Percentiles rank a stretch among this genome's conserved stretches.
Evolutionary conservation across 2,329 filamentous ascomycete species (phyloP).

Genomic region (Fusarium dimerum): DNA sequence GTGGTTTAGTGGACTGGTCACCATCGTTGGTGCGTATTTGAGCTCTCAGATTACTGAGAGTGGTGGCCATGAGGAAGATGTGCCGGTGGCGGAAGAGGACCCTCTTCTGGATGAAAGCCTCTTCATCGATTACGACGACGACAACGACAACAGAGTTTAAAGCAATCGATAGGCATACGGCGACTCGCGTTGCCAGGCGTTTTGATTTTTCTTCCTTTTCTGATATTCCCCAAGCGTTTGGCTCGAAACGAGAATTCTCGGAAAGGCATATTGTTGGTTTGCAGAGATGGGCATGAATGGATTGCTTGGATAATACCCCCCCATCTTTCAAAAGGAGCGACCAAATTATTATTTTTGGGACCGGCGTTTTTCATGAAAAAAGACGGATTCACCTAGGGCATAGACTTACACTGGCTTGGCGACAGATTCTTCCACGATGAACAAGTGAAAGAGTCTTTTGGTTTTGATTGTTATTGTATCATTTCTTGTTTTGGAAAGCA

Average conservation of each 20-base stretch:
- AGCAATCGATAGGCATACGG: not conserved
- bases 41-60: conserved; percentile 75
- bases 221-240: conserved; percentile 13
- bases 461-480: not conserved
- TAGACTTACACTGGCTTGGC: conserved; percentile 22
- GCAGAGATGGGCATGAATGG: conserved; percentile 20
- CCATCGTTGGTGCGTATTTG: conserved; percentile 71
- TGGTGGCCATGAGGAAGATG: conserved; percentile 45
- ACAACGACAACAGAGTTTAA: conserved; percentile 31
- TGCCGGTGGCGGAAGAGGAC: conserved; percentile 42
- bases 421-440: conserved; percentile 17
- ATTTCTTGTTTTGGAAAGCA: conserved; percentile 2
- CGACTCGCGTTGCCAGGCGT: conserved; percentile 5
- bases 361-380: conserved; percentile 22
- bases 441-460: conserved; percentile 13
- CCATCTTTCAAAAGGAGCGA: conserved; percentile 18
- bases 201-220: conserved; percentile 15
- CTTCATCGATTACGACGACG: conserved; percentile 35
- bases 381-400: conserved; percentile 19
- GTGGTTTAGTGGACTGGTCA: conserved; percentile 85
- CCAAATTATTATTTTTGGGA: conserved; percentile 16
- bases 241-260: conserved; percentile 22
- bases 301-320: conserved; percentile 21
- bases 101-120: conserved; percentile 34
- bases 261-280: conserved; percentile 23